Base-by-base conservation (phyloP, 129 eudicot genomes). In the Dittrichia graveolens region DNA sequence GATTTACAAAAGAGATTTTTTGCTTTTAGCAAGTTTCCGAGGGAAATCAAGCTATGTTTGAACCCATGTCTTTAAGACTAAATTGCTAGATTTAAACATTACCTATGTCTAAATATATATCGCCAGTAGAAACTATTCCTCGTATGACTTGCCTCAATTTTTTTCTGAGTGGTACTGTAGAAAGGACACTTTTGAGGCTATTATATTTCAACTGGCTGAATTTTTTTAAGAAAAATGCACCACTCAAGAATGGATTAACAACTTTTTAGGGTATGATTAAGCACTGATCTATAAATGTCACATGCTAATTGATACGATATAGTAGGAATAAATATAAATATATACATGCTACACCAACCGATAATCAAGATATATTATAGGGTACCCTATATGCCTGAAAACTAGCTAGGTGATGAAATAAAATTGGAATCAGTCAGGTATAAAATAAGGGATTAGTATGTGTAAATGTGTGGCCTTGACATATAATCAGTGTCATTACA, bases 401-500 rank as follows among this genome's bases (percentile, higher is more conserved):
- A 31, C 34, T 64, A 60, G 37, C 5, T 50, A 49, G 38, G 15
- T 68, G 37, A 60, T 35, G 46, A 13, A 46, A 59, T 14, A 39
- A n/a, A 73, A 73, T 73, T 47, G 44, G 45, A 72, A 45, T 38
- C 35, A 58, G 16, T 58, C 16, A 61, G 45, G 41, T 13, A 50
- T 49, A 40, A 31, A 75, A 68, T 68, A 47, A 67, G 46, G 58
- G 73, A 65, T 38, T 59, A 45, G 3, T 77, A 47, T 61, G 76
- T 77, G 63, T 59, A 76, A 67, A 68, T 76, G 69, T 47, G 75
- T 76, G 73, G 35, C 46, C 63, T 67, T 45, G 65, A 75, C 73
- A 47, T 55, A 38, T 75, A 76, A 77, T 67, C 43, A 76, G 68
- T 56, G 69, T 76, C 75, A 69, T 78, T 39, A 56, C 18, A 24